Base-by-base conservation (phyloP, 805 yeast species). In the Isabelozyma pseudorhagii region DNA sequence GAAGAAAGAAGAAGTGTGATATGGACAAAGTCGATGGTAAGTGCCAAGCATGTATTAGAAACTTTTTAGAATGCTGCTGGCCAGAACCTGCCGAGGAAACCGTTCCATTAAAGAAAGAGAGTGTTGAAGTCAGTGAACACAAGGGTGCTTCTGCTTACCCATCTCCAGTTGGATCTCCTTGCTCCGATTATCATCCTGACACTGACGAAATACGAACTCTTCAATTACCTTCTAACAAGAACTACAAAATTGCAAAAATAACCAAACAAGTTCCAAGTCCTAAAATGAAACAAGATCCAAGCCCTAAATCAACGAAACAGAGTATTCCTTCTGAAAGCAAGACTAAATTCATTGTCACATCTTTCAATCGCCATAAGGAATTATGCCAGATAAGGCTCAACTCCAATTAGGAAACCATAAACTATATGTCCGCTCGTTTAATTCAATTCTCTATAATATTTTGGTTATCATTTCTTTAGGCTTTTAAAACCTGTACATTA, bases 1-100 rank as follows among this genome's bases (percentile, higher is more conserved):
- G 78, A 52, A 75, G 87, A 57, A 84, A 83, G 66, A 76, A 84
- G 68, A 83, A 83, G 68, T 83, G 88, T 64, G 86, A 82, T 57
- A 81, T 80, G 53, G 64, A 65, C 38, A 69, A 58, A 34, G 68
- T 64, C 8, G 68, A 67, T 49, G 78, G 78, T 5, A 74, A 74
- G 54, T 74, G 79, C 55, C 75, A 72, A 55, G 77, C 69, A 5
- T 74, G 79, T 51, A 64, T 71, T 5, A 61, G 79, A 51, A 74
- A 74, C 64, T 74, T 72, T 45, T 61, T 74, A 47, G 75, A 71
- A 49, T 74, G 79, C 50, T 64, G 71, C 51, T 74, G 79, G 79
- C 71, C 75, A 3, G 68, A 61, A 38, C 46, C 55, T 40, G 21
- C 45, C 13, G 42, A 18, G 11, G 38, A 40, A 40, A 34, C 8